phyloP scores from a whole-genome alignment of 805 yeast species.

The Lipomyces kockii region DNA sequence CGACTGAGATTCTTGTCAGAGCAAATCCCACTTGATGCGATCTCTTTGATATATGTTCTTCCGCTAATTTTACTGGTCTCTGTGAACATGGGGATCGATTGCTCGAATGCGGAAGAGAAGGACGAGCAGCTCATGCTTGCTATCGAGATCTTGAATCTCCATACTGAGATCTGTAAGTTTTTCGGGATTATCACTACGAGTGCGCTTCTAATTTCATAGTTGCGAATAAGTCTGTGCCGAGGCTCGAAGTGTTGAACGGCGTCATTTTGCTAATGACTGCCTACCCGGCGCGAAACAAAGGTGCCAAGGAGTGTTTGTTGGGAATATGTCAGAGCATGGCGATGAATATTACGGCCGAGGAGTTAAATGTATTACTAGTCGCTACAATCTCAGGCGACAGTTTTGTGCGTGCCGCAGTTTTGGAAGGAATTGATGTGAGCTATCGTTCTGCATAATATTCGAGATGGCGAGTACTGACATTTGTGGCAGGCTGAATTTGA shows the following conservation, averaged over 20 bases:
- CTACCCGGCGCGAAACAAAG: constrained; percentile 76
- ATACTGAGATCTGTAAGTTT: constrained; percentile 56
- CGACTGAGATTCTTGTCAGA: constrained; percentile 74
- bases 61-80: constrained; percentile 75
- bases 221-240: constrained; percentile 68
- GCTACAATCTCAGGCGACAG: constrained; percentile 63
- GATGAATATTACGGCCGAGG: constrained; percentile 59
- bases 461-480: background rate
- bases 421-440: constrained; percentile 57
- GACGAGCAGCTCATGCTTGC: constrained; percentile 80
- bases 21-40: constrained; percentile 69
- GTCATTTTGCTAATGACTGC: constrained; percentile 65
- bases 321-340: constrained; percentile 79
- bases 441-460: background rate
- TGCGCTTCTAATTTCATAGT: constrained; percentile 41
- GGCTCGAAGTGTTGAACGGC: constrained; percentile 64
- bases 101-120: constrained; percentile 70
- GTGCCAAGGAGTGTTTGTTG: constrained; percentile 80
- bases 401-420: constrained; percentile 76
- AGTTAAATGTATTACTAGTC: constrained; percentile 61
- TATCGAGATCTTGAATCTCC: constrained; percentile 43
- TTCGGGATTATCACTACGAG: constrained; percentile 37
- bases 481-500: constrained; percentile 61
- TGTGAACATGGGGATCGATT: constrained; percentile 59
- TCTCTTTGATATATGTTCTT: constrained; percentile 70